These are phyloP conservation scores for Leptographium procerum DNA, from an alignment of 2,329 filamentous ascomycete species.

Conservation along the genomic window DNA sequence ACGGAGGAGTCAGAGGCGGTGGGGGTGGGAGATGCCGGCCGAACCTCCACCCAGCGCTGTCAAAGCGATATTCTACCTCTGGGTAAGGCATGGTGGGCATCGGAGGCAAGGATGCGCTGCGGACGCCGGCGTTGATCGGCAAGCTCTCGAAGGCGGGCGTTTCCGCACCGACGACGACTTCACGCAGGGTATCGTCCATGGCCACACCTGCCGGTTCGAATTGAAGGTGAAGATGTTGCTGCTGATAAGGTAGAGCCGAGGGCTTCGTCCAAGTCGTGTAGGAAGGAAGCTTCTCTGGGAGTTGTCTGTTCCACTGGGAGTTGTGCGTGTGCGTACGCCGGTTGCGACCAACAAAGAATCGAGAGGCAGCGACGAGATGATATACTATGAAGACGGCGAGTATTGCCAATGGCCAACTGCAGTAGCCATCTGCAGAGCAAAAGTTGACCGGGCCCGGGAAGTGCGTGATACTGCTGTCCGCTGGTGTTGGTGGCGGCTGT, in stretches of 20 bases:
- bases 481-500: background rate
- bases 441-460: background rate
- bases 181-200: background rate
- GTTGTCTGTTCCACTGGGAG: background rate
- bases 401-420: background rate
- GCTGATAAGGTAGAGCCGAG: background rate
- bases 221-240: background rate
- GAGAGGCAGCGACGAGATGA: background rate
- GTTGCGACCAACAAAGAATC: background rate
- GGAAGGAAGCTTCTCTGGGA: background rate
- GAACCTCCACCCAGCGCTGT: background rate
- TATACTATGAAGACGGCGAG: background rate
- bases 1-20: slow-evolving; percentile 37
- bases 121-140: background rate
- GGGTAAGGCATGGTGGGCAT: background rate
- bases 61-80: background rate
- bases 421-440: background rate
- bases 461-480: background rate
- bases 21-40: slow-evolving; percentile 26
- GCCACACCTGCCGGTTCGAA: background rate
- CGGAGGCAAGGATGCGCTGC: background rate
- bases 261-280: background rate
- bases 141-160: background rate
- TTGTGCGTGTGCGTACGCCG: background rate
- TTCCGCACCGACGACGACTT: background rate